Conservation (phyloP, 768 basidiomycete species). For the Lentinula boryana region DNA sequence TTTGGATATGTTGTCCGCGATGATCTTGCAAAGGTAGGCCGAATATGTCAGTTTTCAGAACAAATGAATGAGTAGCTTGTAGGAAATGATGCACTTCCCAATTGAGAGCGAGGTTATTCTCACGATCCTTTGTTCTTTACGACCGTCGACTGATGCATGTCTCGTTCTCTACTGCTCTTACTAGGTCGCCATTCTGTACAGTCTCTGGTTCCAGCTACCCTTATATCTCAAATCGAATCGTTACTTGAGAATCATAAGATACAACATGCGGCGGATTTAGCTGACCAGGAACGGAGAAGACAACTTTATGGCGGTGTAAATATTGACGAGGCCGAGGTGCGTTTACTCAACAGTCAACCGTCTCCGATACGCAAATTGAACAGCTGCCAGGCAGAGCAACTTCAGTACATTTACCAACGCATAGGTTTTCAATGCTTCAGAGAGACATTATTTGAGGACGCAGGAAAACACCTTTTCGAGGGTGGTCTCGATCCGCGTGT, state of each 20-base stretch:
- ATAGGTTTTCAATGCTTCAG: constrained; percentile 75
- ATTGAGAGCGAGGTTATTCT: background rate
- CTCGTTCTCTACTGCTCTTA: constrained; percentile 64
- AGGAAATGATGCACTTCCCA: too few species aligned
- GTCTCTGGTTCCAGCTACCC: constrained; percentile 64
- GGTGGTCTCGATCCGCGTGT: constrained; percentile 83
- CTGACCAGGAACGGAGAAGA: constrained; percentile 55
- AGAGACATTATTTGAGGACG: constrained; percentile 81
- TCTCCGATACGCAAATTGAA: background rate
- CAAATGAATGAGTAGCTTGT: too few species aligned
- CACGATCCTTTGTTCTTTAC: background rate
- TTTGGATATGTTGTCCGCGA: constrained; percentile 49
- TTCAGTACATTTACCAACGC: constrained; percentile 75
- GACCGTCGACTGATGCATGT: background rate
- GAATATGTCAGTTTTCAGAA: constrained; percentile 36
- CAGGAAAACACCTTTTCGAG: constrained; percentile 68
- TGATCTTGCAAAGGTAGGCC: constrained; percentile 46
- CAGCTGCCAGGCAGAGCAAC: constrained; percentile 48
- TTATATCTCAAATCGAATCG: constrained; percentile 67
- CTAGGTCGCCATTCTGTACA: constrained; percentile 54
- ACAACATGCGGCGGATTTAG: constrained; percentile 57
- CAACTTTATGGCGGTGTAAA: constrained; percentile 41
- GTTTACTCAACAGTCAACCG: constrained; percentile 9
- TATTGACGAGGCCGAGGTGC: constrained; percentile 52
- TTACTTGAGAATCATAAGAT: constrained; percentile 60